Conservation (phyloP, 2,329 filamentous ascomycete genomes). For the Sporothrix globosa region DNA sequence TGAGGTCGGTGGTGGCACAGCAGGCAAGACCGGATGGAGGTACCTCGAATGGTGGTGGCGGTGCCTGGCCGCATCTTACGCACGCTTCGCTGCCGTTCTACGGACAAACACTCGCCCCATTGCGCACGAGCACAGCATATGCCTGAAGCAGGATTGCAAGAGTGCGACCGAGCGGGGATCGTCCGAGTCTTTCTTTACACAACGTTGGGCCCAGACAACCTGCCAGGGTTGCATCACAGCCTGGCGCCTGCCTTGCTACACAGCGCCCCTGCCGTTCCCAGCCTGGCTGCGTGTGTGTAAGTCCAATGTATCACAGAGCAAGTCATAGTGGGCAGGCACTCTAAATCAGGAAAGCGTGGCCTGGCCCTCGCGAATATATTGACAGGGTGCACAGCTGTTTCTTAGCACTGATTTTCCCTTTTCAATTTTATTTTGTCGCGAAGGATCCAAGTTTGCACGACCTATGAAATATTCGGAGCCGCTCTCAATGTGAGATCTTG, state of each 20-base stretch:
- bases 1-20: not conserved
- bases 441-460: constrained; percentile 7
- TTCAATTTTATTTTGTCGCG: not conserved
- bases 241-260: constrained; percentile 18
- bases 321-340: not conserved
- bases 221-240: constrained; percentile 25
- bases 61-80: constrained; percentile 16
- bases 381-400: not conserved
- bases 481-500: constrained; percentile 21
- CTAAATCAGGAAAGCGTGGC: constrained; percentile 1
- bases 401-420: not conserved
- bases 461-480: not conserved
- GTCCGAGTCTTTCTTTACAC: constrained; percentile 12
- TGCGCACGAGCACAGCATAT: constrained; percentile 13
- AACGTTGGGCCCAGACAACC: constrained; percentile 1
- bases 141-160: not conserved
- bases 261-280: constrained; percentile 16
- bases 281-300: constrained; percentile 10
- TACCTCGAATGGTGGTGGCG: not conserved
- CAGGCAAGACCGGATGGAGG: constrained; percentile 14
- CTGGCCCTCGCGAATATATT: not conserved
- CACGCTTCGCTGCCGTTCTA: constrained; percentile 12
- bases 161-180: not conserved
- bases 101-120: constrained; percentile 9
- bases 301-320: constrained; percentile 14